Base-by-base conservation (phyloP, 345 rosid species). In the Excoecaria cochinchinensis region DNA sequence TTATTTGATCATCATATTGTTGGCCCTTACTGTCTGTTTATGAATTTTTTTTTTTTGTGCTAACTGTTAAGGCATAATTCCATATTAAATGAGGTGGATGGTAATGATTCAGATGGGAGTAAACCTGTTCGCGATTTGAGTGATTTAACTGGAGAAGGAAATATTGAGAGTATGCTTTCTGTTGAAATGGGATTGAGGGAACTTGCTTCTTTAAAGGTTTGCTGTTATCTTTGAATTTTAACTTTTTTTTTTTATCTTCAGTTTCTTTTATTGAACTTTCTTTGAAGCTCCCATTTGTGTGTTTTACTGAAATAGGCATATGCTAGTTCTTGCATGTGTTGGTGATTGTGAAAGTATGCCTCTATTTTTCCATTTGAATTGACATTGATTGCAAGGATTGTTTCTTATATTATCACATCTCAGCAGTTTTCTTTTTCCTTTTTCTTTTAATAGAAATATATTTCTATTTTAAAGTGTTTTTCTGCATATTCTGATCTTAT, bases 181-280 rank as follows among this genome's bases (percentile, higher is more conserved):
- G 97, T 96, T 80, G 97, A 92, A 86, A 96, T 96, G 98, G 98
- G 95, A 79, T 82, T 96, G 84, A 85, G 92, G 82, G 98, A 96
- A 81, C 79, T 93, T 83, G 91, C 97, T 22, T 90, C 95, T 74
- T 82, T 96, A 59, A 96, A 96, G 97, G 99, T 96, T 78, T 78
- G 44, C 40, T 57, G 72, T 55, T 74, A 31, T 74, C 11, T 17
- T 62, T 64, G 60, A 50, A 15, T 15, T 6, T 47, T 68, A 65
- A 31, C n/a, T n/a, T 31, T 31, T 56, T 48, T 53, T 58, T 56
- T 21, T 76, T 9, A 51, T 52, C 47, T 64, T 48, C 60, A 66
- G 58, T 36, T 6, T 0, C 14, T 50, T 62, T 74, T 63, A 31
- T 65, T 60, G 25, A 74, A 72, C 63, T 16, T 58, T 76, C 51